Percentiles rank a stretch among this genome's conserved stretches.
Evolutionary conservation across 257 asterid genomes (phyloP).

Genomic region (Nicotiana noctiflora): DNA sequence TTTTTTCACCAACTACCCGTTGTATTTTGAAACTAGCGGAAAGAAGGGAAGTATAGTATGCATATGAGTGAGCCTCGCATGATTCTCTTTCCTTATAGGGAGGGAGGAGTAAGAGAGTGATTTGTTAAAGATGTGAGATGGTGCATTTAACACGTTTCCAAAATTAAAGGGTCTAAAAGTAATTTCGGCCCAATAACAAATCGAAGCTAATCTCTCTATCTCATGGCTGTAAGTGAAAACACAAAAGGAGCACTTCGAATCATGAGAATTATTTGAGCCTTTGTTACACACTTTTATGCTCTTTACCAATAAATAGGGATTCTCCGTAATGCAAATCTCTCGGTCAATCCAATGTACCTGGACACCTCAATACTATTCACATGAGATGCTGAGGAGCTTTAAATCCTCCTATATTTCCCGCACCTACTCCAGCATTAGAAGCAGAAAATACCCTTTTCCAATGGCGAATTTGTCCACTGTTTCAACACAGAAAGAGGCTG

Average conservation of each 20-base stretch:
- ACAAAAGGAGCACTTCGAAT: not conserved
- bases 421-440: slow-evolving; percentile 11
- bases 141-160: not conserved
- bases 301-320: not conserved
- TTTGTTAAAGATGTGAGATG: not conserved
- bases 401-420: slow-evolving; percentile 24
- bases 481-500: slow-evolving; percentile 31
- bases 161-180: not conserved
- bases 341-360: slow-evolving; percentile 32
- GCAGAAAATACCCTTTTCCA: slow-evolving; percentile 15
- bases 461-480: slow-evolving; percentile 53
- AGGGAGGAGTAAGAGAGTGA: not conserved
- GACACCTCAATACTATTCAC: slow-evolving; percentile 17
- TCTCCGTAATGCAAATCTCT: not conserved
- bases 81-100: not conserved
- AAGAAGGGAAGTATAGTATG: not conserved
- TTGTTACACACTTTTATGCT: not conserved
- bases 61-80: not conserved
- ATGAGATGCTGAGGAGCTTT: slow-evolving; percentile 29
- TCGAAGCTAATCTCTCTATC: not conserved
- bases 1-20: no score
- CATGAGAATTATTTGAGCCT: not conserved
- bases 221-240: not conserved
- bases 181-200: not conserved
- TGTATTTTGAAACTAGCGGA: no score